These are phyloP conservation scores for Scleroderma citrinum DNA, from an alignment of 768 basidiomycete genomes.

Conservation along the genomic window DNA sequence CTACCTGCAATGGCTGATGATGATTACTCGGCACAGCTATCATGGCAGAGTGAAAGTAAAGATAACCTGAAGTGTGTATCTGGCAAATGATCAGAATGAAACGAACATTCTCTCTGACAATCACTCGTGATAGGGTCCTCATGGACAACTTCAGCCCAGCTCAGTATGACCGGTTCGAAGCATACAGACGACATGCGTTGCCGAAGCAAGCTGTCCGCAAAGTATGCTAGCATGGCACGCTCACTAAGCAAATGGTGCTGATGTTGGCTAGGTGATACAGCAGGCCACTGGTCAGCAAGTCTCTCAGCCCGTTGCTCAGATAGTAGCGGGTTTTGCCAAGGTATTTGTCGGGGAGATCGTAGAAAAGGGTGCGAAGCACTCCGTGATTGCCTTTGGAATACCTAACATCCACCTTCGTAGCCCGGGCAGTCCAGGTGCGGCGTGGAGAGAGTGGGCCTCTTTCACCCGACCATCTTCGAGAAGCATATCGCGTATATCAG, in stretches of 20 bases:
- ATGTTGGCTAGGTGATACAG: conserved; percentile 61
- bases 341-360: conserved; percentile 92
- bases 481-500: conserved; percentile 82
- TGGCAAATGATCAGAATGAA: background rate
- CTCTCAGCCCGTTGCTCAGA: conserved; percentile 81
- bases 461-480: conserved; percentile 84
- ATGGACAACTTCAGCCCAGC: conserved; percentile 83
- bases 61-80: conserved; percentile 70
- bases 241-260: background rate
- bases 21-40: conserved; percentile 77
- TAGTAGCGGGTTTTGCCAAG: conserved; percentile 85
- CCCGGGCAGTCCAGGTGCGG: conserved; percentile 68
- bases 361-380: conserved; percentile 58
- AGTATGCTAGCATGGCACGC: conserved; percentile 33
- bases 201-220: conserved; percentile 80
- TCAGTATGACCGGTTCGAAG: conserved; percentile 87
- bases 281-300: conserved; percentile 77
- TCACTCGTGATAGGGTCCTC: conserved; percentile 51
- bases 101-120: conserved; percentile 3
- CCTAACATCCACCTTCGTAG: conserved; percentile 30
- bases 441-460: conserved; percentile 73
- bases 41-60: conserved; percentile 84
- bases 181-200: conserved; percentile 77
- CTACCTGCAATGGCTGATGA: conserved; percentile 85
- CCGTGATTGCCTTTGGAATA: background rate